Evolutionary conservation across 73 alveolate species (phyloP).

Genomic region (Tetrahymena elliotti): DNA sequence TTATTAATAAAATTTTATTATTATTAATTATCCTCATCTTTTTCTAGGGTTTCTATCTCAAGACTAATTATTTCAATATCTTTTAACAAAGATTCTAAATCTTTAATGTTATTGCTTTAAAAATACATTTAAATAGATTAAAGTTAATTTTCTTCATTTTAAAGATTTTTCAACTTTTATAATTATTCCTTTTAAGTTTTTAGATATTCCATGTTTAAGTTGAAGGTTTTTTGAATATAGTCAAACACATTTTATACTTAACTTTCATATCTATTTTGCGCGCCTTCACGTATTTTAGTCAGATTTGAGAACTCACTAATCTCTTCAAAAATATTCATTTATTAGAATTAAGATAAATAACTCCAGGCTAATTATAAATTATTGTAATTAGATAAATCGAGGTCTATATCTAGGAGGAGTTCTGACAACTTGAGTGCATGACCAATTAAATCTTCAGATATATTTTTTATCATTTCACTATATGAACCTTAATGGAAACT

Average conservation of each 20-base stretch:
- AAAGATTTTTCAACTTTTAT: neutral
- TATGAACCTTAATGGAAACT: neutral
- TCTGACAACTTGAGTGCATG: neutral
- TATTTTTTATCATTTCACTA: neutral
- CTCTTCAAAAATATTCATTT: neutral
- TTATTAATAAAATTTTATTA: no score
- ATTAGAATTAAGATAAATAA: neutral
- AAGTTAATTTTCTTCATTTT: neutral
- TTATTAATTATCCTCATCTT: no score
- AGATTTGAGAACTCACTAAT: neutral
- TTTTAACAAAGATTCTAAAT: no score
- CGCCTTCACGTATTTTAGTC: neutral
- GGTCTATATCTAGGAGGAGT: neutral
- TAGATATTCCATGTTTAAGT: no score
- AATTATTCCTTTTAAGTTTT: neutral
- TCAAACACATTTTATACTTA: neutral
- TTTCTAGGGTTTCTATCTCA: no score
- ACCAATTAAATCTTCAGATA: neutral
- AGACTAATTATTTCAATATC: no score
- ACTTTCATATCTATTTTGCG: neutral
- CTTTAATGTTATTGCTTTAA: no score
- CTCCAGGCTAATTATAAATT: neutral
- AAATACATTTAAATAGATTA: no score
- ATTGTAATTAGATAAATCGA: neutral
- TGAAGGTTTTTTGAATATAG: neutral